Conservation (phyloP, 2,329 filamentous ascomycete species). For the Aspergillus neoniger region DNA sequence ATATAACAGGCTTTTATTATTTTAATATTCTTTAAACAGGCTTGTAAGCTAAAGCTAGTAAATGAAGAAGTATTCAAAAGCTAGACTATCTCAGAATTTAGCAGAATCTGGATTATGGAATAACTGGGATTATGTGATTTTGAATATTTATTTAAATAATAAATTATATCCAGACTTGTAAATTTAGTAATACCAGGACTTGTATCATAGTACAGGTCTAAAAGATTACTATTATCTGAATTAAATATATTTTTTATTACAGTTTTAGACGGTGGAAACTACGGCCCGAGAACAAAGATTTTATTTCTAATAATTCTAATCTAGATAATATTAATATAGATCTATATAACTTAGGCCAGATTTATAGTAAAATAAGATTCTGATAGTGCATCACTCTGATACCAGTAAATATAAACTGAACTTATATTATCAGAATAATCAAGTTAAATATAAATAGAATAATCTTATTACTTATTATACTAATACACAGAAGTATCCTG, state of each 20-base stretch:
- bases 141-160: background rate
- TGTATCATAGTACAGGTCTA: constrained; percentile 3
- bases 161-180: constrained; percentile 1
- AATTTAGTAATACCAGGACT: background rate
- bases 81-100: background rate
- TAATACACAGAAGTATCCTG: background rate
- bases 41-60: background rate
- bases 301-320: background rate
- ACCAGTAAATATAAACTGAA: background rate
- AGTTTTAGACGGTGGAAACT: background rate
- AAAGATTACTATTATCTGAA: background rate
- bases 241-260: background rate
- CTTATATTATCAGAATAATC: background rate
- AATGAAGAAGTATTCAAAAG: background rate
- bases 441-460: constrained; percentile 4
- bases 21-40: background rate
- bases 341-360: background rate
- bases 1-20: background rate
- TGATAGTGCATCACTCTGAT: background rate
- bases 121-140: background rate
- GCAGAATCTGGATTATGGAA: background rate
- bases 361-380: background rate
- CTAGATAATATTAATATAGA: background rate
- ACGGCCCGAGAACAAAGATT: background rate
- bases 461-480: constrained; percentile 1